These are phyloP conservation scores for Penicillium expansum DNA, from an alignment of 2,329 filamentous ascomycete genomes.

Conservation along the genomic window DNA sequence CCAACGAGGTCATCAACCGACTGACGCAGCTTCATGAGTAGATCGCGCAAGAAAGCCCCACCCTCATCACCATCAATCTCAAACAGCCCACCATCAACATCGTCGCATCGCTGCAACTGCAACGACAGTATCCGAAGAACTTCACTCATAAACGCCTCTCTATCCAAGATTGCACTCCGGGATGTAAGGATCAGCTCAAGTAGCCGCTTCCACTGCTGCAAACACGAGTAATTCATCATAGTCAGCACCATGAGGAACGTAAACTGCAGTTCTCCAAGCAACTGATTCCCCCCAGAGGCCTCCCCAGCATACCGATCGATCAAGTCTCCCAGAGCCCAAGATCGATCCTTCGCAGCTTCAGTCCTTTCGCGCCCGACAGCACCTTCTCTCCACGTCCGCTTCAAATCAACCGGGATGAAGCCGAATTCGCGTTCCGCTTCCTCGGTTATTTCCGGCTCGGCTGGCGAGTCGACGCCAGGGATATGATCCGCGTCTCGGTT, in stretches of 20 bases:
- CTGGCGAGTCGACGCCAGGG: slow-evolving; percentile 50
- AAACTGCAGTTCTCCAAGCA: slow-evolving; percentile 62
- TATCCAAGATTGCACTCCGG: slow-evolving; percentile 48
- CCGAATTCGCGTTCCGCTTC: slow-evolving; percentile 49
- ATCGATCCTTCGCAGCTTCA: slow-evolving; percentile 60
- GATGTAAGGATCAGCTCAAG: slow-evolving; percentile 58
- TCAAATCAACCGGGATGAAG: slow-evolving; percentile 59
- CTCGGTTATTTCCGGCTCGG: slow-evolving; percentile 23
- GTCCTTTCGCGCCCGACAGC: slow-evolving; percentile 62
- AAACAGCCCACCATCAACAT: slow-evolving; percentile 61
- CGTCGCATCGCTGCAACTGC: slow-evolving; percentile 56
- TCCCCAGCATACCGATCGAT: slow-evolving; percentile 37
- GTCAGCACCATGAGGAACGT: slow-evolving; percentile 62
- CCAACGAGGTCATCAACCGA: slow-evolving; percentile 49
- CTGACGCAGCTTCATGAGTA: slow-evolving; percentile 54
- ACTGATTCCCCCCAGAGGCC: slow-evolving; percentile 35
- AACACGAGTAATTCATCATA: slow-evolving; percentile 63
- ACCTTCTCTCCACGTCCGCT: slow-evolving; percentile 60
- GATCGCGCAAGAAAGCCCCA: slow-evolving; percentile 51
- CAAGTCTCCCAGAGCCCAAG: slow-evolving; percentile 59
- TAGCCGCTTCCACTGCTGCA: slow-evolving; percentile 64
- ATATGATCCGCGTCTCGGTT: slow-evolving; percentile 58
- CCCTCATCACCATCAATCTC: slow-evolving; percentile 55
- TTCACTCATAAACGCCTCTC: slow-evolving; percentile 52
- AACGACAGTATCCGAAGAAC: slow-evolving; percentile 50